Evolutionary conservation across 768 basidiomycete genomes (phyloP).

Genomic region (Mycena venus): DNA sequence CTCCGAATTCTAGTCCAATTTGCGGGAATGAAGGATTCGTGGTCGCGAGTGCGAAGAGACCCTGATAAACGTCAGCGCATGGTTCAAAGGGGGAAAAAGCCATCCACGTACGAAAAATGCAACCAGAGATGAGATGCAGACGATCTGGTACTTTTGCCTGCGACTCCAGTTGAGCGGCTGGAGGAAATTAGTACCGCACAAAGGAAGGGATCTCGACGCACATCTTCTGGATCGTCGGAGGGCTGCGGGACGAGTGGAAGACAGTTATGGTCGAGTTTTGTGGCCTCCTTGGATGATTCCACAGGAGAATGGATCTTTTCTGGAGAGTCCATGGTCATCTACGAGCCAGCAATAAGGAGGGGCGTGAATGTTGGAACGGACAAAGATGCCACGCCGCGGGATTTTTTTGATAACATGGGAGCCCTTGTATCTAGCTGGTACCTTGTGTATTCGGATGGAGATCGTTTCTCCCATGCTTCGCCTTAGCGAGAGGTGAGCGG

Average conservation of each 20-base stretch:
- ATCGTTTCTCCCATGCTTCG: neutral
- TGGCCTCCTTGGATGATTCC: slow-evolving; percentile 31
- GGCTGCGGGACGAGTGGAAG: slow-evolving; percentile 44
- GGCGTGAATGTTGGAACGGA: neutral
- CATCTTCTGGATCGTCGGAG: slow-evolving; percentile 38
- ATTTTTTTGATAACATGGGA: neutral
- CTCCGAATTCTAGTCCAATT: slow-evolving; percentile 16
- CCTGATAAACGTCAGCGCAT: neutral
- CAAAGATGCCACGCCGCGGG: neutral
- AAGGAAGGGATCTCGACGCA: neutral
- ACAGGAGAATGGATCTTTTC: slow-evolving; percentile 19
- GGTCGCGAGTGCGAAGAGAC: slow-evolving; percentile 27
- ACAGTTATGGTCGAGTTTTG: slow-evolving; percentile 36
- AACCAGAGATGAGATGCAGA: slow-evolving; percentile 31
- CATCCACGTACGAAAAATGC: slow-evolving; percentile 33
- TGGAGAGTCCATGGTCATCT: slow-evolving; percentile 8
- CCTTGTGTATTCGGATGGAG: neutral
- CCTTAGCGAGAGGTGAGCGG: neutral
- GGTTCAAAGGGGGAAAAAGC: too few relatives aligned
- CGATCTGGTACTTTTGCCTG: slow-evolving; percentile 29
- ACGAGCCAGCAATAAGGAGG: neutral
- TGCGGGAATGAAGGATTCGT: slow-evolving; percentile 38
- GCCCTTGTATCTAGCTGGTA: too few relatives aligned
- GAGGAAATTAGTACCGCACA: neutral
- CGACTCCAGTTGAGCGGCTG: slow-evolving; percentile 41